These are phyloP conservation scores for Lipomyces mesembrius DNA, from an alignment of 805 yeast species.

Conservation along the genomic window DNA sequence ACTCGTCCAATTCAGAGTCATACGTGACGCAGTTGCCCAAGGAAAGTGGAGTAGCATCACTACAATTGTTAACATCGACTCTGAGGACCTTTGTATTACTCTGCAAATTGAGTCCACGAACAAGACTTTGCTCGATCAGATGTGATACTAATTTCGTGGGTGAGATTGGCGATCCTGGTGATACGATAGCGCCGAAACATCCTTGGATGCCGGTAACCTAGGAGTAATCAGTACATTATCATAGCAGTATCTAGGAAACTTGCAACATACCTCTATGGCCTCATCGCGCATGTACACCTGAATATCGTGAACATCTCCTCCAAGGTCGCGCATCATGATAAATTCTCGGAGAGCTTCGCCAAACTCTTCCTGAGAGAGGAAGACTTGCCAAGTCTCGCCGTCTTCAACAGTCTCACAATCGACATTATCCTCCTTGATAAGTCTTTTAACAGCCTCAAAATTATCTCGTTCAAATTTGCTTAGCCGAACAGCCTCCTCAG, in stretches of 20 bases:
- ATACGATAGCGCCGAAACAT: constrained; percentile 46
- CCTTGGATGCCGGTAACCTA: constrained; percentile 41
- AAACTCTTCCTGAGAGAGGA: constrained; percentile 31
- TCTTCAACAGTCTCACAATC: constrained; percentile 50
- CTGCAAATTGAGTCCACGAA: constrained; percentile 50
- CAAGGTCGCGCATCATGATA: constrained; percentile 23
- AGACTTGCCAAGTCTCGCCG: constrained; percentile 45
- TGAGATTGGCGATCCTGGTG: constrained; percentile 54
- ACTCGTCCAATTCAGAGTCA: constrained; percentile 28
- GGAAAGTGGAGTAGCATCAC: not conserved
- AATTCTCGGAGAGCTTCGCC: constrained; percentile 28
- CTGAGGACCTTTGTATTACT: constrained; percentile 50
- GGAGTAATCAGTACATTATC: constrained; percentile 42
- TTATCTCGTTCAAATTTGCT: constrained; percentile 50
- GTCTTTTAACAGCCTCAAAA: constrained; percentile 44
- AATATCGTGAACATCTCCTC: constrained; percentile 33
- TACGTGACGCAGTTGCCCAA: not conserved
- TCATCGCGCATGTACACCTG: constrained; percentile 27
- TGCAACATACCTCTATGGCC: constrained; percentile 22
- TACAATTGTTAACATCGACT: constrained; percentile 36
- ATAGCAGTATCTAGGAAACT: constrained; percentile 22
- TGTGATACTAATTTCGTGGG: constrained; percentile 51
- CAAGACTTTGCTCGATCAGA: constrained; percentile 45
- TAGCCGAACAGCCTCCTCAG: constrained; percentile 47
- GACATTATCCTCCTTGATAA: constrained; percentile 46